Base-by-base conservation (phyloP, 2,329 filamentous ascomycete species). In the Trichoderma endophyticum region DNA sequence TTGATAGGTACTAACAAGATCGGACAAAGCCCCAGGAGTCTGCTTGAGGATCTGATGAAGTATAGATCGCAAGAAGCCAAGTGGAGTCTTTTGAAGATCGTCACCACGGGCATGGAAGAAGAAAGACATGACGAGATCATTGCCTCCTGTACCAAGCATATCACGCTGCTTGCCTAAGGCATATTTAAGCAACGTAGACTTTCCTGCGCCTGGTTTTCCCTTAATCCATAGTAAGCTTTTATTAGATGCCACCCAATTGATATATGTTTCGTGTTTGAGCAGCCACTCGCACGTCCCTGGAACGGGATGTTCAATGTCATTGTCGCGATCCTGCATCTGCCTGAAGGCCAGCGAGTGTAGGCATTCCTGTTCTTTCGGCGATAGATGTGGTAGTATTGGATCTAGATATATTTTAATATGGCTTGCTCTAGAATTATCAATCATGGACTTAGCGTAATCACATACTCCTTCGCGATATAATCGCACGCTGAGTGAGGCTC, bases 151-250 rank as follows among this genome's bases (percentile, higher is more conserved):
- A 3, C 28, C 51, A 57, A 77, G 73, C 3, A 43, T 15, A n/a
- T 36, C 9, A 32, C 12, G 34, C 11, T 43, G 30, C 36, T 79
- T 78, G 12, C 81, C 73, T 14, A 83, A 75, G 1, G 82, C 34
- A 72, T 78, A 77, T 39, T 75, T 76, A 62, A 84, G 75, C 36
- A 84, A 71, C 2, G 81, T 84, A 6, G 81, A 83, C 68, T 84
- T 84, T 2, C 82, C 82, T 1, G 79, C 78, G 6, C 82, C 82
- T 3, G 82, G 81, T 30, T 83, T 82, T 2, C 82, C 82, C 63
- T 80, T 81, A 43, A 84, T 79, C 81, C 80, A 83, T 4, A 83
- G 78, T 0, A 82, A 6, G 4, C 73, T 77, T n/a, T 24, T 59
- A 8, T 75, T 15, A 0, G 32, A 1, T 0, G 6, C 3, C 4